Conservation (phyloP, 169 alveolate species). For the Cryptosporidium meleagridis region DNA sequence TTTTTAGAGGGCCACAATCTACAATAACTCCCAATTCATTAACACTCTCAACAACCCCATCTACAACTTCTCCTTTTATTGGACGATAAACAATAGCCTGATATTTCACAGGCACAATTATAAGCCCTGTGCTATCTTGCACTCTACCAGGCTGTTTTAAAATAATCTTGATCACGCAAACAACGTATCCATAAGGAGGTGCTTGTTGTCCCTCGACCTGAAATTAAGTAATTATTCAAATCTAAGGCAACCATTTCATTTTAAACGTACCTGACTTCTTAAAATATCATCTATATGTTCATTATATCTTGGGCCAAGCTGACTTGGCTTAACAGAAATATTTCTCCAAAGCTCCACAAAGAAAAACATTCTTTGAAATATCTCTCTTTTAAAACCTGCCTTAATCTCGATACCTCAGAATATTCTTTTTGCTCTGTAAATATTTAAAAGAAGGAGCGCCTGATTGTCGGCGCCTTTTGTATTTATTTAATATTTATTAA, state of each 20-base stretch:
- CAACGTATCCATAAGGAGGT: constrained; percentile 86
- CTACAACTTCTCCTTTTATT: constrained; percentile 91
- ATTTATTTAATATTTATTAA: background rate
- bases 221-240: background rate
- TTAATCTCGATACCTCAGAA: background rate
- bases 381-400: background rate
- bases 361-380: constrained; percentile 83
- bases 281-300: constrained; percentile 88
- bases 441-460: background rate
- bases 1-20: constrained; percentile 91
- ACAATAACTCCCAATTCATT: constrained; percentile 90
- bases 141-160: constrained; percentile 90
- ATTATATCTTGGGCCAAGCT: constrained; percentile 90
- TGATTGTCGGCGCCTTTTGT: background rate
- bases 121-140: constrained; percentile 92
- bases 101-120: constrained; percentile 90
- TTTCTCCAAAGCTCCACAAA: constrained; percentile 92
- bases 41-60: constrained; percentile 91
- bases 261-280: constrained; percentile 79
- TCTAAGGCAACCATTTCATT: background rate
- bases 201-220: constrained; percentile 89
- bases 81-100: constrained; percentile 92
- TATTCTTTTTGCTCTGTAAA: too few species aligned
- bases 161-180: constrained; percentile 90
- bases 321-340: constrained; percentile 88